Conservation (phyloP, 345 rosid genomes). For the Psidium guajava region DNA sequence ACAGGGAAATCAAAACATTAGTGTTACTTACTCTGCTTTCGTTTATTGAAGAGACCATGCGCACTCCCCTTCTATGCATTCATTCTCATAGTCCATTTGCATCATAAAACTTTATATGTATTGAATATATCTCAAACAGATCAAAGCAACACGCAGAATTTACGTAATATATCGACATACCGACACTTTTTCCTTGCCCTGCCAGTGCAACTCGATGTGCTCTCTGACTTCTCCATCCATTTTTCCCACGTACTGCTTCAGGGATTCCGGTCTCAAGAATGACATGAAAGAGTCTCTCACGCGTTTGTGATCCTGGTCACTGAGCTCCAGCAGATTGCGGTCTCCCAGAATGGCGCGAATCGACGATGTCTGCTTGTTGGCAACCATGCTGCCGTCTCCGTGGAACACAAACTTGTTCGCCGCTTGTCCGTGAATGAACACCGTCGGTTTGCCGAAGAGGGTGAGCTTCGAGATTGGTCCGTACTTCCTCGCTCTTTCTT, state of each 20-base stretch:
- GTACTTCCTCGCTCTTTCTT: conserved; percentile 9
- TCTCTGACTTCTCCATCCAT: conserved; percentile 21
- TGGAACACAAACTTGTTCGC: conserved; percentile 21
- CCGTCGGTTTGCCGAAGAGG: conserved; percentile 9
- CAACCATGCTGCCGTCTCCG: neutral
- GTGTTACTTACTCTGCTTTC: neutral
- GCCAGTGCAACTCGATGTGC: conserved; percentile 20
- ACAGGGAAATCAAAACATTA: neutral
- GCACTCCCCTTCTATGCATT: no score
- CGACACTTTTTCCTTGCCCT: conserved; percentile 12
- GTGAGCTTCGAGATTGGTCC: conserved; percentile 27
- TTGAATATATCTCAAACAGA: no score
- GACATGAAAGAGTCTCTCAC: conserved; percentile 15
- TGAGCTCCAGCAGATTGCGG: conserved; percentile 12
- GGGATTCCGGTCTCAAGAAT: conserved; percentile 17
- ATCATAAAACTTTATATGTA: no score
- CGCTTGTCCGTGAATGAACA: conserved; percentile 22
- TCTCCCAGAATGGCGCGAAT: conserved; percentile 8
- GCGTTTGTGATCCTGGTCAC: conserved; percentile 20
- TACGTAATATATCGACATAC: neutral
- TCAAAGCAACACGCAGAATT: no score
- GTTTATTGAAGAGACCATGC: neutral
- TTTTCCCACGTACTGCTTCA: conserved; percentile 16
- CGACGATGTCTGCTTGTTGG: conserved; percentile 5
- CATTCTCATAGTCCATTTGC: no score